Evolutionary conservation across 2,329 filamentous ascomycete species (phyloP).

Genomic region (Monosporascus sp.): DNA sequence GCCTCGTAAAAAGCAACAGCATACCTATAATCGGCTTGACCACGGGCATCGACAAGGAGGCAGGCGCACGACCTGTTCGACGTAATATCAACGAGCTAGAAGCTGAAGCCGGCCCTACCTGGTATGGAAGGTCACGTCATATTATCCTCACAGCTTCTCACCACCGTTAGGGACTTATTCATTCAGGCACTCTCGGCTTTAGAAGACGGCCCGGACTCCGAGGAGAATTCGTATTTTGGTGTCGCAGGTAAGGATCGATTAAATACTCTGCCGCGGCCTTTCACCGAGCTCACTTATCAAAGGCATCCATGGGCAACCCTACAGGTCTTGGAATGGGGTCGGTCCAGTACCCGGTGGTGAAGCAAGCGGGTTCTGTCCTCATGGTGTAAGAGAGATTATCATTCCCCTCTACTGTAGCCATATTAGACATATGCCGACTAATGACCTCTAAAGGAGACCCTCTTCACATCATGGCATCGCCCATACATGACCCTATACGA

Average conservation of each 20-base stretch:
- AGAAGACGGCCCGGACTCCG: conserved; percentile 34
- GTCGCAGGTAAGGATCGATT: conserved; percentile 35
- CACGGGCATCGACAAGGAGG: conserved; percentile 22
- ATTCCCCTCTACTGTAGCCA: neutral
- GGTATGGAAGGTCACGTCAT: conserved; percentile 10
- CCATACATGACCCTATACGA: conserved; percentile 51
- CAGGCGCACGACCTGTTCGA: conserved; percentile 39
- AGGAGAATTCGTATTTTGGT: conserved; percentile 46
- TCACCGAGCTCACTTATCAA: neutral
- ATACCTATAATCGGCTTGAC: conserved; percentile 20
- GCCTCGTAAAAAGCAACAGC: neutral
- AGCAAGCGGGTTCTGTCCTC: conserved; percentile 19
- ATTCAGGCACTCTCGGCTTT: conserved; percentile 41
- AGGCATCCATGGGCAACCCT: conserved; percentile 32
- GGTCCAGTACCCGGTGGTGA: conserved; percentile 24
- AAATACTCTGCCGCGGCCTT: neutral
- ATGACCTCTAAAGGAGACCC: conserved; percentile 35
- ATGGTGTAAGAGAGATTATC: conserved; percentile 33
- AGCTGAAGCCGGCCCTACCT: conserved; percentile 17
- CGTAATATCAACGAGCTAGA: conserved; percentile 44
- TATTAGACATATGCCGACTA: neutral
- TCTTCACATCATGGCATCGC: conserved; percentile 52
- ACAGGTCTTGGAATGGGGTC: conserved; percentile 36
- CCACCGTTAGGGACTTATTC: conserved; percentile 40
- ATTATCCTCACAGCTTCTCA: neutral